Evolutionary conservation across 441 rosid genomes (phyloP).

Genomic region (Kokia cookei): DNA sequence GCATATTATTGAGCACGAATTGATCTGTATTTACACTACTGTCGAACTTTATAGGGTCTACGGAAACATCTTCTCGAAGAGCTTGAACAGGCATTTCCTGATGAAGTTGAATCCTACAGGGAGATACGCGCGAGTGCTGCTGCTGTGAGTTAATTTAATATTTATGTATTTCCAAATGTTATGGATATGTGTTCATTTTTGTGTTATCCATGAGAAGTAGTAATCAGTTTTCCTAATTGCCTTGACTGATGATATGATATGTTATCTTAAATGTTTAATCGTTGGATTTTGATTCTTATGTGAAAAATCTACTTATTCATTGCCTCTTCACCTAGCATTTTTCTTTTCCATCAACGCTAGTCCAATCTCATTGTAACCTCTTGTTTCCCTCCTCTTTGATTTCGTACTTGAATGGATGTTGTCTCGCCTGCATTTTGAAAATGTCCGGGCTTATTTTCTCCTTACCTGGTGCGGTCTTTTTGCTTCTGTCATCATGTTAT

Average conservation of each 20-base stretch:
- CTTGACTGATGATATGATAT: background rate
- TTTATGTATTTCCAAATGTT: background rate
- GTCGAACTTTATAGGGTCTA: conserved; percentile 40
- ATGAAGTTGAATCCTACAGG: conserved; percentile 82
- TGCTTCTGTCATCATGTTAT: background rate
- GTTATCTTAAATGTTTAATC: background rate
- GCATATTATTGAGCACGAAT: background rate
- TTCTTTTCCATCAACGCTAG: background rate
- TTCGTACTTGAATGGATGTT: background rate
- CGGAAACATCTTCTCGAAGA: conserved; percentile 84
- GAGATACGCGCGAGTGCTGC: conserved; percentile 84
- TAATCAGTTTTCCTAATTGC: background rate
- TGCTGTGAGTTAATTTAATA: conserved; percentile 59
- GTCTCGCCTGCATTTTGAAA: background rate
- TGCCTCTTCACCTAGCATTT: background rate
- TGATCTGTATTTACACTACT: background rate
- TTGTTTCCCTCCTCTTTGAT: background rate
- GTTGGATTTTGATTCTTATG: background rate
- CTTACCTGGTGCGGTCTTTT: background rate
- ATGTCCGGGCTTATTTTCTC: background rate
- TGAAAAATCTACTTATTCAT: background rate
- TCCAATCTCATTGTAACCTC: background rate
- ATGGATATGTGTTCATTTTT: background rate
- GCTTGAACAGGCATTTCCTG: conserved; percentile 88
- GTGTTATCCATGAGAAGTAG: background rate